Evolutionary conservation across 306 rosid genomes (phyloP).

Genomic region (Parietaria judaica): DNA sequence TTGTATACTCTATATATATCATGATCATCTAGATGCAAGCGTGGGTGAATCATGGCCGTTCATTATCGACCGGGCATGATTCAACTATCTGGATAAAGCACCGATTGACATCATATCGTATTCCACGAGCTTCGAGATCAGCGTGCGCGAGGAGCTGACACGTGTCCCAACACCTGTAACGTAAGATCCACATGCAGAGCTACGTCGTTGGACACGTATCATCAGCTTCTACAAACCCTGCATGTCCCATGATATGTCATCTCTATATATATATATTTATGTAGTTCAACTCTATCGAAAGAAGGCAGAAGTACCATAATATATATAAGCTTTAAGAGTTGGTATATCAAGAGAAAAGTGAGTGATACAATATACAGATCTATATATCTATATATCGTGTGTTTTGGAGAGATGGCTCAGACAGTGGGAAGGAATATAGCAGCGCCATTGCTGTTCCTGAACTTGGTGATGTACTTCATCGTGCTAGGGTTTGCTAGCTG

Average conservation of each 20-base stretch:
- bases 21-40: too few relatives aligned
- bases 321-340: neutral
- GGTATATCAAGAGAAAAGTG: neutral
- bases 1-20: too few relatives aligned
- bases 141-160: constrained; percentile 28
- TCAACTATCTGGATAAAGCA: constrained; percentile 21
- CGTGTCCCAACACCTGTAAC: constrained; percentile 71
- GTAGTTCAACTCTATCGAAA: too few relatives aligned
- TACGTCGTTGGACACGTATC: constrained; percentile 44
- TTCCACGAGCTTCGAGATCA: constrained; percentile 6
- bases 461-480: constrained; percentile 73
- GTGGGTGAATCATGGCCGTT: too few relatives aligned
- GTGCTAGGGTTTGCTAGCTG: constrained; percentile 83
- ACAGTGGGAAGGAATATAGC: constrained; percentile 63
- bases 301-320: neutral
- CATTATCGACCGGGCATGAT: neutral
- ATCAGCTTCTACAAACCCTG: neutral
- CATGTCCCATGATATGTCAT: constrained; percentile 17
- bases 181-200: constrained; percentile 33
- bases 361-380: neutral
- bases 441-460: constrained; percentile 78
- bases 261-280: neutral
- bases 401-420: constrained; percentile 47
- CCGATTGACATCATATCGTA: constrained; percentile 16
- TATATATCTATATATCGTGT: too few relatives aligned